Conservation (phyloP, 495 filamentous ascomycete genomes). For the Aspergillus conjunctus region DNA sequence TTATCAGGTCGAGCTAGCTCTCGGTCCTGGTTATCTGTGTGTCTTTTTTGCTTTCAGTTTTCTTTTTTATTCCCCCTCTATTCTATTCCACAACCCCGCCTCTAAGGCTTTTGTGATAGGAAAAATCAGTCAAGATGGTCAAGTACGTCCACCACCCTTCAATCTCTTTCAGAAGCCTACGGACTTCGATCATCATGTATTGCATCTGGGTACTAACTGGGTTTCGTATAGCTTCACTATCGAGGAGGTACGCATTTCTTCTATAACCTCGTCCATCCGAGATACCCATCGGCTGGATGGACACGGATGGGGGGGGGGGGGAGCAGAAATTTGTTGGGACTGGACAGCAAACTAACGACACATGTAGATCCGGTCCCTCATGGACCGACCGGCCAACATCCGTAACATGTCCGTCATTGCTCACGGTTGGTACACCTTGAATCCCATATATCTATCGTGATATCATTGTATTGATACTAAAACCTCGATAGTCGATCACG, state of each 20-base stretch:
- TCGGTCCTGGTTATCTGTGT: conserved; percentile 52
- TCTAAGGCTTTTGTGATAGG: conserved; percentile 46
- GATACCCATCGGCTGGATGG: background rate
- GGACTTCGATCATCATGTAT: background rate
- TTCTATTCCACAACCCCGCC: conserved; percentile 36
- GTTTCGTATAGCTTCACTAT: conserved; percentile 82
- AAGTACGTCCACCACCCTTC: conserved; percentile 73
- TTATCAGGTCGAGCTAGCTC: conserved; percentile 51
- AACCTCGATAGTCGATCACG: conserved; percentile 85
- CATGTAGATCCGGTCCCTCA: conserved; percentile 79
- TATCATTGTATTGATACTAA: conserved; percentile 18
- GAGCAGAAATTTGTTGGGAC: conserved; percentile 7
- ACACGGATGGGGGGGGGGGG: conserved; percentile 4
- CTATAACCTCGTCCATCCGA: background rate
- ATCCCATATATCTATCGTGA: background rate
- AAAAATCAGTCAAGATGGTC: conserved; percentile 94
- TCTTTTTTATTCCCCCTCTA: conserved; percentile 23
- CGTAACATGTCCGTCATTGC: conserved; percentile 99
- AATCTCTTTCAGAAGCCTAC: background rate
- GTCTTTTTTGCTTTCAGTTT: conserved; percentile 35
- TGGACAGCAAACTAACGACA: conserved; percentile 19
- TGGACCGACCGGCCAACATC: conserved; percentile 98
- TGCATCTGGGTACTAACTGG: conserved; percentile 29
- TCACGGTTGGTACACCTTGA: conserved; percentile 65
- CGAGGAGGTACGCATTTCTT: conserved; percentile 70